Evolutionary conservation across 164 flowering plant species (phyloP), one percentile per base, ranked within the genome.

Genomic region (Paratinospora sagittata): DNA sequence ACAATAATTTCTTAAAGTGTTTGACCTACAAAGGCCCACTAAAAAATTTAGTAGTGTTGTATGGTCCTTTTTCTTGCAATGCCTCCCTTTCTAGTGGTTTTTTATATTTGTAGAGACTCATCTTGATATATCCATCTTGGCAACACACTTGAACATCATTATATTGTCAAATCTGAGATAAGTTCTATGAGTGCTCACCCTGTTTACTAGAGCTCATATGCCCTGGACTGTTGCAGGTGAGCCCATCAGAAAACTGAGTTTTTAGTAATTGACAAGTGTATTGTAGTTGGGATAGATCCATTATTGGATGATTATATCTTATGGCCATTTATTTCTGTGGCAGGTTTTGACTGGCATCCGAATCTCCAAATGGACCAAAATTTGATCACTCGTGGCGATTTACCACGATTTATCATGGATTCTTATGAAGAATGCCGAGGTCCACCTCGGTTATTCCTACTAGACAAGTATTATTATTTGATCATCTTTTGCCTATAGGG

Each of bases 381-480:
- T 83, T 71, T 88, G 65, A 63, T 96, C 62, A 84, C 93, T 69
- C 80, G 75, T 57, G 97, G 90, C 71, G 93, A 91, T 80, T 81
- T 96, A 75, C 99, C 98, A 80, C 93, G 97, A 66, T 93, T 90
- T 82, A 83, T 96, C 9, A 90, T 89, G 99, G 97, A 93, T 68
- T 96, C 95, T 27, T 93, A 91, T 78, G 99, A 96, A 80, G 98
- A 96, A 80, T 90, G 96, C 72, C 89, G 97, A 21, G 98, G 92
- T 63, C 97, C 98, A 49, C 99, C 99, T 70, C 89, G 89, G 63
- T 78, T 96, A 65, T 93, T 96, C 74, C 89, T 90, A 75, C 81
- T 96, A 63, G 99, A 96, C 85, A 96, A 91, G 99, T 93, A 96
- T 77, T 89, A 71, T 58, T 61, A n/a, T 17, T 60, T 19, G 33